Base-by-base conservation (phyloP, 495 filamentous ascomycete genomes). In the Aspergillus baeticus region DNA sequence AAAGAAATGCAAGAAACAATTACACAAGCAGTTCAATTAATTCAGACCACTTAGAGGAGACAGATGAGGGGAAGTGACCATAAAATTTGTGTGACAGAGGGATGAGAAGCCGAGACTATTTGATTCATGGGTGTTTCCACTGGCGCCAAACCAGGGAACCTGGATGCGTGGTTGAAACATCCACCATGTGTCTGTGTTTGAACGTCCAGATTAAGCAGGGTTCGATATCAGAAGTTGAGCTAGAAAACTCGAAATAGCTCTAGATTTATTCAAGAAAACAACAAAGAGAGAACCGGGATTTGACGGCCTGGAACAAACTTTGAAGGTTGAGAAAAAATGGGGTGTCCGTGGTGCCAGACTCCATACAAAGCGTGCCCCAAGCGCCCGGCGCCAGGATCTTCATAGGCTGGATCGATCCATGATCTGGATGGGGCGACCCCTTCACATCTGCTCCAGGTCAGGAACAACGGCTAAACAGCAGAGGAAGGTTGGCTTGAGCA, bases 101-200 rank as follows among this genome's bases (percentile, higher is more conserved):
- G 38, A 22, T 60, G 42, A 41, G 48, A n/a, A 52, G 22, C 54
- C 47, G 44, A 36, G 55, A 58, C 55, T 60, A 60, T 61, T 64
- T 14, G 10, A 36, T n/a, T 13, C 7, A 36, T 10, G 20, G 26
- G 8, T 29, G 26, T 62, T 57, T 64, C 54, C 57, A 60, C 57
- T 48, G 54, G 55, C 54, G 62, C 54, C 31, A 41, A 41, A 15
- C 26, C 26, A 8, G 14, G 26, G 26, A 29, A 4, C 8, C 26
- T 4, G 26, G 26, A 29, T 29, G 26, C n/a, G n/a, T n/a, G n/a
- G n/a, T n/a, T n/a, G n/a, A n/a, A n/a, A n/a, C n/a, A n/a, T n/a
- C n/a, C n/a, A n/a, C n/a, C n/a, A n/a, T n/a, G n/a, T n/a, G n/a
- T n/a, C n/a, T n/a, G n/a, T n/a, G n/a, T n/a, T n/a, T n/a, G n/a